These are phyloP conservation scores for Vigna trinervia DNA, from an alignment of 306 rosid species.

Conservation along the genomic window DNA sequence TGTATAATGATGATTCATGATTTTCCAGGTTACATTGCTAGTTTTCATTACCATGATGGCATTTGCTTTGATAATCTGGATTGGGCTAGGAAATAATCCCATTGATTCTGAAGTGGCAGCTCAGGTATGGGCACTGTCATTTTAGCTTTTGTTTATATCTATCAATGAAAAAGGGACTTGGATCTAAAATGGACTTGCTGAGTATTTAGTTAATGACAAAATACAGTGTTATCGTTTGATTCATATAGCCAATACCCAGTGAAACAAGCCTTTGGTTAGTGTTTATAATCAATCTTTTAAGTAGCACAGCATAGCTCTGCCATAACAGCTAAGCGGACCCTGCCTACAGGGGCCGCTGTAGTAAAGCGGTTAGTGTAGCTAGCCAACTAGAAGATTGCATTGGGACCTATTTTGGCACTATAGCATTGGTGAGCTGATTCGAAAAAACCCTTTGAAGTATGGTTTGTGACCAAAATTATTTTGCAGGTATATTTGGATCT, in stretches of 20 bases:
- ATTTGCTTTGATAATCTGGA: constrained; percentile 85
- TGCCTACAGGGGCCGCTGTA: no score
- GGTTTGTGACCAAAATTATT: constrained; percentile 45
- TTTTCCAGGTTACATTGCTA: constrained; percentile 72
- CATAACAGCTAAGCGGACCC: no score
- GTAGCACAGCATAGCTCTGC: no score
- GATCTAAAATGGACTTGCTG: constrained; percentile 3
- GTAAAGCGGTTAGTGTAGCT: no score
- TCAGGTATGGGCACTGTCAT: constrained; percentile 62
- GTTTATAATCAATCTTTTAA: background rate
- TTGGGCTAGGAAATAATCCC: constrained; percentile 70
- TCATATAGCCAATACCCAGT: background rate
- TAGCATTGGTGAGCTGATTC: no score
- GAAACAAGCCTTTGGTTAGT: constrained; percentile 5
- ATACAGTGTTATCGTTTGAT: background rate
- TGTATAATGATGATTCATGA: constrained; percentile 42
- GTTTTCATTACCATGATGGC: constrained; percentile 62
- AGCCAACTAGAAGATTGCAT: no score
- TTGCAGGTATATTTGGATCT: constrained; percentile 86
- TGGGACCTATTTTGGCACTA: no score
- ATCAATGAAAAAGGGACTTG: constrained; percentile 8
- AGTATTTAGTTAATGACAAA: constrained; percentile 23
- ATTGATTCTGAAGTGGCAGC: constrained; percentile 75
- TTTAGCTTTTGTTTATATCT: constrained; percentile 29
- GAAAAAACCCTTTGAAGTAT: background rate